These are phyloP conservation scores for Globisporangium middletonii DNA, from an alignment of 352 stramenopile genomes.

Conservation along the genomic window DNA sequence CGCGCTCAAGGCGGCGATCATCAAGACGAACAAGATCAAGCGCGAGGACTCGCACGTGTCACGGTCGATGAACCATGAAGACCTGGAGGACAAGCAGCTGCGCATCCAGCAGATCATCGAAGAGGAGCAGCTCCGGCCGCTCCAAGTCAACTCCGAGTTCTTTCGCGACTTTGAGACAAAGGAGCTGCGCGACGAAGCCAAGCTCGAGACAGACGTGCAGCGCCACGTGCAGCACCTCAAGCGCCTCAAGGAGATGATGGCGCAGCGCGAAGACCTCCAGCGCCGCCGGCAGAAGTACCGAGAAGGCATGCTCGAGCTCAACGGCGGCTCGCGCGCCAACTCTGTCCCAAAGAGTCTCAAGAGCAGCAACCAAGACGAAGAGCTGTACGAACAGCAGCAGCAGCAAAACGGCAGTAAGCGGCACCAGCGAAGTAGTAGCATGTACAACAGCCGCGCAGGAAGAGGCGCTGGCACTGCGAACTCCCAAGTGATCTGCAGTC, in stretches of 20 bases:
- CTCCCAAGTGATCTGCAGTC: conserved; percentile 56
- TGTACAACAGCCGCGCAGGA: conserved; percentile 27
- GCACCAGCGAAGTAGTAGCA: conserved; percentile 19
- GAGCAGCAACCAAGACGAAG: conserved; percentile 43
- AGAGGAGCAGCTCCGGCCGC: conserved; percentile 87
- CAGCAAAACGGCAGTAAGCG: conserved; percentile 8
- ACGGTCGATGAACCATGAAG: conserved; percentile 33
- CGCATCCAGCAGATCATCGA: conserved; percentile 91
- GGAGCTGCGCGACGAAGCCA: conserved; percentile 50
- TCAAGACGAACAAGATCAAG: conserved; percentile 87
- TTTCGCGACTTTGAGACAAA: conserved; percentile 78
- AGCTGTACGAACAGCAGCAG: conserved; percentile 10
- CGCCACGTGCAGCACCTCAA: conserved; percentile 85
- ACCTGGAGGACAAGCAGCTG: conserved; percentile 76
- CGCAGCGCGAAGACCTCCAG: conserved; percentile 55
- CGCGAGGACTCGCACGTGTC: conserved; percentile 56
- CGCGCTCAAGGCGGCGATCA: conserved; percentile 87
- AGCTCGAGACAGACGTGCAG: conserved; percentile 84
- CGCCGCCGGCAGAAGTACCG: conserved; percentile 55
- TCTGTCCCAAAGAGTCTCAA: conserved; percentile 20
- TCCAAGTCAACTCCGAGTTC: conserved; percentile 88
- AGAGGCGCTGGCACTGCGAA: conserved; percentile 11
- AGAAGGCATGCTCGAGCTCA: conserved; percentile 51
- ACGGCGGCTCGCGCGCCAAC: conserved; percentile 23
- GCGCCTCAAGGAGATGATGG: conserved; percentile 65